These are phyloP conservation scores for Copromyces sp. DNA, from an alignment of 495 filamentous ascomycete genomes.

Conservation along the genomic window DNA sequence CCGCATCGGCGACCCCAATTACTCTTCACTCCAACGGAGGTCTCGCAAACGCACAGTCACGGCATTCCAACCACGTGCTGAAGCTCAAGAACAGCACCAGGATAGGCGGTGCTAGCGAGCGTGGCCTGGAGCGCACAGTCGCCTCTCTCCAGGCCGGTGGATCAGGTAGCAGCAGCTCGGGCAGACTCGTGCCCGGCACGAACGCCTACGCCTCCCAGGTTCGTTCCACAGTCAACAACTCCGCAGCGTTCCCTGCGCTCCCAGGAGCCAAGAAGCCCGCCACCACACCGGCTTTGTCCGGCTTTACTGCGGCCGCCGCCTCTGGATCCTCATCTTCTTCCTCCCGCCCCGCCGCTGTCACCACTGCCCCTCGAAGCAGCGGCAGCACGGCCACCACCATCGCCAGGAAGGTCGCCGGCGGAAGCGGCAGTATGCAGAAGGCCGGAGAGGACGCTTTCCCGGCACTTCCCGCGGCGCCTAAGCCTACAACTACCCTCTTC, in stretches of 20 bases:
- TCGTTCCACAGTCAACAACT: conserved; percentile 24
- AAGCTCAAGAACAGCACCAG: conserved; percentile 42
- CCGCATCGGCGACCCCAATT: conserved; percentile 32
- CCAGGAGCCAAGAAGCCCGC: conserved; percentile 40
- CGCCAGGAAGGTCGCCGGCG: neutral
- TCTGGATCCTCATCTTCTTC: neutral
- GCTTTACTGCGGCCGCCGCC: conserved; percentile 18
- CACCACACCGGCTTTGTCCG: conserved; percentile 23
- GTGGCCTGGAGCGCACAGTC: conserved; percentile 1
- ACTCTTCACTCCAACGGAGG: conserved; percentile 18
- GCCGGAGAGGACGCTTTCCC: conserved; percentile 58
- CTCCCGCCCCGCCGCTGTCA: neutral
- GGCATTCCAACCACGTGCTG: conserved; percentile 33
- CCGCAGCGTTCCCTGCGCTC: conserved; percentile 23
- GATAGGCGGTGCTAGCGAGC: conserved; percentile 11
- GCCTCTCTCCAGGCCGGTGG: conserved; percentile 43
- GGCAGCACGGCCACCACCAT: conserved; percentile 12
- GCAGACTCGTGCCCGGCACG: conserved; percentile 32
- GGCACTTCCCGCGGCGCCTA: conserved; percentile 66
- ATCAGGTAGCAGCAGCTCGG: conserved; percentile 28
- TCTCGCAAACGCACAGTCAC: conserved; percentile 18
- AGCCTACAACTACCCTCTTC: conserved; percentile 69
- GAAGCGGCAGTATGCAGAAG: conserved; percentile 5
- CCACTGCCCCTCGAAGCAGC: conserved; percentile 1
- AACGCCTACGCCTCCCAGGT: conserved; percentile 29